phyloP scores from a whole-genome alignment of 768 basidiomycete genomes.

The Termitomyces eurrhizus region DNA sequence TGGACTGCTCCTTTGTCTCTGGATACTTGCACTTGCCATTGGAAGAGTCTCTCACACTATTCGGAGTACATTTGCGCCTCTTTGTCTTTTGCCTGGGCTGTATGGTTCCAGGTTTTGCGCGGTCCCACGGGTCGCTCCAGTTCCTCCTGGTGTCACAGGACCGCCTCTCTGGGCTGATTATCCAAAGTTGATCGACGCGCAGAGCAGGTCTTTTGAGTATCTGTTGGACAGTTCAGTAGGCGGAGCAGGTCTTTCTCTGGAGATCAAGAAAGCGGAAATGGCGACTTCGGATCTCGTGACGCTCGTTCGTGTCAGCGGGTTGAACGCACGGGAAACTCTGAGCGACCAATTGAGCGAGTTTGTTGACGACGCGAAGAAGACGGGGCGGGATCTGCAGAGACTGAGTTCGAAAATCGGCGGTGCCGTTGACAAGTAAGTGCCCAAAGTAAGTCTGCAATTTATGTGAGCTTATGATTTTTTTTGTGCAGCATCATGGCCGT shows the following conservation, averaged over 20 bases:
- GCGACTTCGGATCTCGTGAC: slow-evolving; percentile 65
- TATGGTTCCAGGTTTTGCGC: slow-evolving; percentile 45
- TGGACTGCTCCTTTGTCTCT: slow-evolving; percentile 47
- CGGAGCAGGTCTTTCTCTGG: slow-evolving; percentile 55
- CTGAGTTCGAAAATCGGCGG: slow-evolving; percentile 67
- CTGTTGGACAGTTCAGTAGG: slow-evolving; percentile 57
- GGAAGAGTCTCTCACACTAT: slow-evolving; percentile 38
- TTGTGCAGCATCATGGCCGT: slow-evolving; percentile 68
- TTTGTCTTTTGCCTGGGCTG: slow-evolving; percentile 62
- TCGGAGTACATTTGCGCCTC: slow-evolving; percentile 45
- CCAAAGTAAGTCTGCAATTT: neutral
- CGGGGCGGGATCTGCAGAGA: slow-evolving; percentile 56
- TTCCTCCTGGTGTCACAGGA: slow-evolving; percentile 5
- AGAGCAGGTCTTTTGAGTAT: slow-evolving; percentile 59
- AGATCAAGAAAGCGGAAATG: slow-evolving; percentile 76
- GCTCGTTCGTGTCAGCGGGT: slow-evolving; percentile 58
- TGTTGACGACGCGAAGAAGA: slow-evolving; percentile 55
- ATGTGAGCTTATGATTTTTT: too few species aligned
- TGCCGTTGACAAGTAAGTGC: slow-evolving; percentile 67
- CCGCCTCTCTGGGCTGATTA: slow-evolving; percentile 54
- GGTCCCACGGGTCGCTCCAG: slow-evolving; percentile 3
- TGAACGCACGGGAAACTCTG: slow-evolving; percentile 56
- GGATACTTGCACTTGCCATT: slow-evolving; percentile 43
- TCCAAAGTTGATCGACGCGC: slow-evolving; percentile 53
- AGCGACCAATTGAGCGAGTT: slow-evolving; percentile 51